phyloP scores from a whole-genome alignment of 345 rosid genomes.

The Melaleuca quinquenervia region DNA sequence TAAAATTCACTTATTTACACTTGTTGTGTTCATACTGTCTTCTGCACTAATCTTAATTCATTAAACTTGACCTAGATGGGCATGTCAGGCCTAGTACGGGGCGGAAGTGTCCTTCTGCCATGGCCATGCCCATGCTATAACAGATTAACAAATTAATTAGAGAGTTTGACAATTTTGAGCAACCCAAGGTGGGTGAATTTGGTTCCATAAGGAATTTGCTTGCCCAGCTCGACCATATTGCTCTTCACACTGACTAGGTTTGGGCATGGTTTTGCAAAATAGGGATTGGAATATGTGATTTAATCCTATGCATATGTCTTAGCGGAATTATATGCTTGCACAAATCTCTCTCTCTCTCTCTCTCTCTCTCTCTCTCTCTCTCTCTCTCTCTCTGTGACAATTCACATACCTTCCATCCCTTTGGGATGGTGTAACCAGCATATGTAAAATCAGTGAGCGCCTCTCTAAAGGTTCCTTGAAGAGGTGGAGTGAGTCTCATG shows the following conservation, averaged over 20 bases:
- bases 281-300: no score
- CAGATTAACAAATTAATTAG: not conserved
- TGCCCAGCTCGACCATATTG: not conserved
- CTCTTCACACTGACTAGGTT: not conserved
- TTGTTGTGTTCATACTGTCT: not conserved
- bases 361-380: no score
- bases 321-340: no score
- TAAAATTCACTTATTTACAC: not conserved
- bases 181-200: not conserved
- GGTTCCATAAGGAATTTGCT: not conserved
- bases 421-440: slow-evolving; percentile 42
- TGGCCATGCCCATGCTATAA: not conserved
- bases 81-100: no score
- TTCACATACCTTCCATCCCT: slow-evolving; percentile 36
- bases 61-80: not conserved
- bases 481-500: slow-evolving; percentile 41
- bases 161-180: not conserved
- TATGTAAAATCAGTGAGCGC: slow-evolving; percentile 31
- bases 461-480: slow-evolving; percentile 46
- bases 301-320: not conserved
- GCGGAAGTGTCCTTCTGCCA: not conserved
- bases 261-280: not conserved
- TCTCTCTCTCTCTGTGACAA: no score
- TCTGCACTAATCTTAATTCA: not conserved
- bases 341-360: no score